phyloP scores from a whole-genome alignment of 140 eudicot species.

The Stevia rebaudiana region DNA sequence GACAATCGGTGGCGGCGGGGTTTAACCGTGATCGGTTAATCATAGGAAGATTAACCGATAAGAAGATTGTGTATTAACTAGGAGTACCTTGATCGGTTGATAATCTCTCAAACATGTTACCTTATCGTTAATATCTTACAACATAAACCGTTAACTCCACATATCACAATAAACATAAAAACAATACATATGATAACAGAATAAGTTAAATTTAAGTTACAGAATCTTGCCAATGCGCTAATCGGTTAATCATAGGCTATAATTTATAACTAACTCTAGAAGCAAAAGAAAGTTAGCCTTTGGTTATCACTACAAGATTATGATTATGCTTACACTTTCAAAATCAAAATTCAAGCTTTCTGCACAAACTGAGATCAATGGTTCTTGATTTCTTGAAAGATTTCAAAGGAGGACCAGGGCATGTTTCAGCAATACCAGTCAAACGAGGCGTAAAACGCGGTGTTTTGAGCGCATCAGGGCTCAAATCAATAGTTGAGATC shows the following conservation, averaged over 20 bases:
- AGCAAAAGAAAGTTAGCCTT: conserved; percentile 34
- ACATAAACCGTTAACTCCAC: too few species aligned
- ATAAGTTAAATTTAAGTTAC: neutral
- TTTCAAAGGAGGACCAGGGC: conserved; percentile 64
- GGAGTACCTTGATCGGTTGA: too few species aligned
- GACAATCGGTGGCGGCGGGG: too few species aligned
- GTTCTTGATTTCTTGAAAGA: conserved; percentile 19
- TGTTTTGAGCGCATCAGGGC: conserved; percentile 28
- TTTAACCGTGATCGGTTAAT: too few species aligned
- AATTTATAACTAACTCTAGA: conserved; percentile 5
- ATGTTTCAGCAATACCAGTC: conserved; percentile 51
- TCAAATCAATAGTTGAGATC: conserved; percentile 2
- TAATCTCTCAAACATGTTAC: too few species aligned
- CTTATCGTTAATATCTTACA: too few species aligned
- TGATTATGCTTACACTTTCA: conserved; percentile 15
- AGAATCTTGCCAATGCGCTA: conserved; percentile 1
- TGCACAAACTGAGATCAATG: conserved; percentile 46
- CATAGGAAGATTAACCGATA: too few species aligned
- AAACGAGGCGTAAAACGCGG: conserved; percentile 42
- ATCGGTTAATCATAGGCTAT: neutral
- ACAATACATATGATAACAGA: conserved; percentile 5
- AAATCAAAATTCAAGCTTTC: conserved; percentile 51
- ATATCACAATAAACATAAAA: neutral
- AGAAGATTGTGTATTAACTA: too few species aligned
- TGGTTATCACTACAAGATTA: conserved; percentile 21